These are phyloP conservation scores for Penicillium steckii DNA, from an alignment of 495 filamentous ascomycete species.

Conservation along the genomic window DNA sequence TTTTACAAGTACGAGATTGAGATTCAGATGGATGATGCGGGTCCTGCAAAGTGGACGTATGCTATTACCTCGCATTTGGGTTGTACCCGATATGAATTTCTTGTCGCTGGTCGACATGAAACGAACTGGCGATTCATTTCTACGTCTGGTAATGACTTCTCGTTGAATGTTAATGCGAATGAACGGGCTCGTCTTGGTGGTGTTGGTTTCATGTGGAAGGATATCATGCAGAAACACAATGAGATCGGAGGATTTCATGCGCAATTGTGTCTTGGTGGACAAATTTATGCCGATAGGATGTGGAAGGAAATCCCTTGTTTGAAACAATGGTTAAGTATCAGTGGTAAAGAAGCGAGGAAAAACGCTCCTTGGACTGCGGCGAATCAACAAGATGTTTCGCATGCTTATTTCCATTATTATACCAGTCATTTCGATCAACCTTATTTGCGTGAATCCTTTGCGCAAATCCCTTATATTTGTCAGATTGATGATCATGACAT, in stretches of 20 bases:
- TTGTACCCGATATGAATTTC: conserved; percentile 95
- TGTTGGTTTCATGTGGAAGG: conserved; percentile 96
- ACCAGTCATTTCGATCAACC: conserved; percentile 97
- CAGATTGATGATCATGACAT: conserved; percentile 98
- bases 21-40: conserved; percentile 80
- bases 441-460: conserved; percentile 88
- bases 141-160: conserved; percentile 94
- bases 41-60: conserved; percentile 92
- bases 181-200: conserved; percentile 84
- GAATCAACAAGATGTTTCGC: conserved; percentile 90
- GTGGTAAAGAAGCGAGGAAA: conserved; percentile 87
- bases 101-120: conserved; percentile 90
- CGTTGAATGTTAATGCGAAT: conserved; percentile 77
- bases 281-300: conserved; percentile 93
- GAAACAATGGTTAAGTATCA: conserved; percentile 89
- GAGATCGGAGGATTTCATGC: conserved; percentile 95
- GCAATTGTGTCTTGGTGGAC: conserved; percentile 87
- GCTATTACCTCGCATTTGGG: conserved; percentile 96
- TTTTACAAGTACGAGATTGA: conserved; percentile 97
- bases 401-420: conserved; percentile 99
- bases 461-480: conserved; percentile 91
- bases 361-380: conserved; percentile 87
- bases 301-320: conserved; percentile 94
- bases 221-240: conserved; percentile 94
- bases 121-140: conserved; percentile 96